Conservation (phyloP, 2,329 filamentous ascomycete genomes). For the Ophiocordyceps camponoti-floridani region DNA sequence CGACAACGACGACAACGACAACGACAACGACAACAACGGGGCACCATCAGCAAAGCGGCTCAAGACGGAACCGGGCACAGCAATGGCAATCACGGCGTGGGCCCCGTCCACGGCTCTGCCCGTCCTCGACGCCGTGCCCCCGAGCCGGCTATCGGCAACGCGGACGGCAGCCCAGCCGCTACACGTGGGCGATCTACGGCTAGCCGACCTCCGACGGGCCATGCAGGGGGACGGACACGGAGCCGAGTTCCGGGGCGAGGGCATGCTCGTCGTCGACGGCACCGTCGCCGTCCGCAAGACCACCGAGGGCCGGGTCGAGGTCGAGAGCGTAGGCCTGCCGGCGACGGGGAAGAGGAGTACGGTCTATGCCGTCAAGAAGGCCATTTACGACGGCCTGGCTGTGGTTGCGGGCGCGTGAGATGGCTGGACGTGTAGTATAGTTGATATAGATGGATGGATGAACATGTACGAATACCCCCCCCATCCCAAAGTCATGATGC, state of each 20-base stretch:
- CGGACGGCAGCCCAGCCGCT: constrained; percentile 69
- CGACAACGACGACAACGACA: constrained; percentile 33
- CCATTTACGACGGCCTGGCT: constrained; percentile 86
- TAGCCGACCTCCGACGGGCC: constrained; percentile 72
- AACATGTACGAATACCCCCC: not conserved
- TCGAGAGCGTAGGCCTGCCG: constrained; percentile 52
- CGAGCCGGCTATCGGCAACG: constrained; percentile 49
- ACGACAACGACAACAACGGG: constrained; percentile 6
- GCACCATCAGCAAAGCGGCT: constrained; percentile 23
- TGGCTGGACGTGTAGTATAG: not conserved
- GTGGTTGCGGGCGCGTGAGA: constrained; percentile 58
- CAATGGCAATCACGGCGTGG: constrained; percentile 1
- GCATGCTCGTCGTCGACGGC: constrained; percentile 76
- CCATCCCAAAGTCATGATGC: too few relatives aligned
- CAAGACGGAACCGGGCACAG: constrained; percentile 21
- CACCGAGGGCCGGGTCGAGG: constrained; percentile 69
- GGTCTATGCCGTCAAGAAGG: constrained; percentile 74
- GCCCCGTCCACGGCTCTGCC: constrained; percentile 19
- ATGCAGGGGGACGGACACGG: constrained; percentile 70
- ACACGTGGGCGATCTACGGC: constrained; percentile 80
- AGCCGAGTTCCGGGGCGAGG: constrained; percentile 86
- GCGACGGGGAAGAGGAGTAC: constrained; percentile 33
- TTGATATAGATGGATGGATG: not conserved
- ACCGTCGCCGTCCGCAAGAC: constrained; percentile 79
- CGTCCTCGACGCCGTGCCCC: constrained; percentile 35